Base-by-base conservation (phyloP, 345 rosid species). In the Leavenworthia alabamica region DNA sequence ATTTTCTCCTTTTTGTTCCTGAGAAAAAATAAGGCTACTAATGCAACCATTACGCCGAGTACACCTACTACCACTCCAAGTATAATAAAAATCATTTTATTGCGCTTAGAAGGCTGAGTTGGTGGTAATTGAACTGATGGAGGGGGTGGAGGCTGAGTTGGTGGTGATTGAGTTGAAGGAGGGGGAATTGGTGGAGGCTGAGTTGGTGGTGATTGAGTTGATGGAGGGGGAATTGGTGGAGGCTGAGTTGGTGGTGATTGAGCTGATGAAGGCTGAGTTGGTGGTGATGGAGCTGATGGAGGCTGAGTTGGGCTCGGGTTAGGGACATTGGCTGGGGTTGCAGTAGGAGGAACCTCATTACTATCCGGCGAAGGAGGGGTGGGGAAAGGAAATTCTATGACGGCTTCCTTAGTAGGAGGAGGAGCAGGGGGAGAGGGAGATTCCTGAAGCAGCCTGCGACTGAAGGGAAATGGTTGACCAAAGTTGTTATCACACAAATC, bases 401-500 rank as follows among this genome's bases (percentile, higher is more conserved):
- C 10, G 12, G 2, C 0, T 9, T 3, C 7, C 2, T 11, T 13
- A 0, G n/a, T 8, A 7, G 20, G 50, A 3, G 10, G 39, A 9
- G 72, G 59, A 49, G 72, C 33, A 45, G 64, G 50, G n/a, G 71
- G 1, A 37, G 62, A 57, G 31, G 57, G 51, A 23, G 7, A 0
- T 54, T 28, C 1, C 69, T 70, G 69, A 55, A 70, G 69, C 7
- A 70, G 64, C 64, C 49, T 70, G 42, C 74, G 74, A 47, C 23
- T 2, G 20, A 77, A 72, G 35, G 87, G 80, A 60, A 84, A 78
- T 5, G 75, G 53, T 29, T 84, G 89, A 29, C 80, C 81, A 41
- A 92, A 86, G 79, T 89, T 83, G 75, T 92, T 92, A 46, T 63
- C 75, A 76, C 86, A 83, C 74, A 92, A 75, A 73, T 92, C 98